Conservation (phyloP, 768 basidiomycete genomes). For the Flagelloscypha sp. region DNA sequence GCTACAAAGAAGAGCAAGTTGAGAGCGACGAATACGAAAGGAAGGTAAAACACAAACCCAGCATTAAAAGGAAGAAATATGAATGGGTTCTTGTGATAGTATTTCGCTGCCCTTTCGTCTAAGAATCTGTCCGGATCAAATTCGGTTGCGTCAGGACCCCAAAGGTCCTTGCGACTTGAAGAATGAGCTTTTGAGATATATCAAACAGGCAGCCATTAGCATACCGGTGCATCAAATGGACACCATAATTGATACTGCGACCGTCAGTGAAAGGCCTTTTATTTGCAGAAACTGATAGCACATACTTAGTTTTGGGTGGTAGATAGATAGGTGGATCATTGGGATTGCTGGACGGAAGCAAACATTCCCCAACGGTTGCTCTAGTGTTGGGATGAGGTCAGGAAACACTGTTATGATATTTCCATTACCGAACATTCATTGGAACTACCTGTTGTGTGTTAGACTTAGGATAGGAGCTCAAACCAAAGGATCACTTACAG, state of each 20-base stretch:
- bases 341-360: constrained; percentile 36
- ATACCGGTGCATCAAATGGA: constrained; percentile 55
- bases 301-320: constrained; percentile 39
- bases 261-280: neutral
- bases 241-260: constrained; percentile 34
- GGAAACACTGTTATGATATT: no score
- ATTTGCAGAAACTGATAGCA: constrained; percentile 3
- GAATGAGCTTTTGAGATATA: no score
- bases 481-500: no score
- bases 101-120: constrained; percentile 49
- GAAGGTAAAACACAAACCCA: constrained; percentile 8
- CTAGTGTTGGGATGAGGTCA: no score
- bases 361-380: no score
- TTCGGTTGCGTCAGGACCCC: constrained; percentile 57
- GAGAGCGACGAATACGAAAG: constrained; percentile 40
- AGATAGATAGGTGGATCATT: constrained; percentile 44
- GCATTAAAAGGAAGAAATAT: constrained; percentile 13
- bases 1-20: constrained; percentile 27
- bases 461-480: no score
- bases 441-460: no score
- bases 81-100: constrained; percentile 49
- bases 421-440: no score
- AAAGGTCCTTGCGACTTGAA: constrained; percentile 51
- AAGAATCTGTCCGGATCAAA: constrained; percentile 68
- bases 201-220: no score